Conservation (phyloP, 768 basidiomycete genomes). For the Gloeopeniophorella convolvens region DNA sequence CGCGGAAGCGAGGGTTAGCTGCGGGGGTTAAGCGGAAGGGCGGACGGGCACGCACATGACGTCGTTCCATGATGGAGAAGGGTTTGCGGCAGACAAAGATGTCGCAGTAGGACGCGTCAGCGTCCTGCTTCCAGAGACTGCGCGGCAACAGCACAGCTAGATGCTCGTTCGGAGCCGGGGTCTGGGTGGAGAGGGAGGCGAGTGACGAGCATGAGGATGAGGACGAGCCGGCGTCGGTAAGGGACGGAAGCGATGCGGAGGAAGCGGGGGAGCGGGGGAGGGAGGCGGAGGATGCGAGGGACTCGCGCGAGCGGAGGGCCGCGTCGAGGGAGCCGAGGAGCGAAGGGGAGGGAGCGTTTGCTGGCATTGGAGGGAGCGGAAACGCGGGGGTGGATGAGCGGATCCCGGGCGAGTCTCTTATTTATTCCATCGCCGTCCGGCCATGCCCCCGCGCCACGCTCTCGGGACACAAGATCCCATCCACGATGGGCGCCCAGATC, state of each 20-base stretch:
- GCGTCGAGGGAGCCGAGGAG: slow-evolving; percentile 14
- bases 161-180: slow-evolving; percentile 51
- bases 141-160: slow-evolving; percentile 68
- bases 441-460: not conserved
- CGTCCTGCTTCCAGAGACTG: slow-evolving; percentile 74
- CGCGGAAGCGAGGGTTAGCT: not conserved
- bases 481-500: no score
- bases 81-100: slow-evolving; percentile 60
- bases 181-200: slow-evolving; percentile 6
- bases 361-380: slow-evolving; percentile 1
- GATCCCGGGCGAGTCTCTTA: slow-evolving; percentile 4
- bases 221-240: slow-evolving; percentile 23
- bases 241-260: slow-evolving; percentile 22
- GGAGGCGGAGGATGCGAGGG: slow-evolving; percentile 16
- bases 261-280: slow-evolving; percentile 17
- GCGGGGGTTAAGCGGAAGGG: slow-evolving; percentile 1
- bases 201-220: slow-evolving; percentile 22
- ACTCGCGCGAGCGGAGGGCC: slow-evolving; percentile 14
- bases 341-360: not conserved
- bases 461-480: not conserved
- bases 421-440: not conserved
- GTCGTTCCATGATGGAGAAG: slow-evolving; percentile 67
- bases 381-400: slow-evolving; percentile 1
- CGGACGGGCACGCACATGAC: slow-evolving; percentile 48
- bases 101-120: slow-evolving; percentile 57